Base-by-base conservation (phyloP, 805 yeast genomes). In the Cyberlindnera mycetangii region DNA sequence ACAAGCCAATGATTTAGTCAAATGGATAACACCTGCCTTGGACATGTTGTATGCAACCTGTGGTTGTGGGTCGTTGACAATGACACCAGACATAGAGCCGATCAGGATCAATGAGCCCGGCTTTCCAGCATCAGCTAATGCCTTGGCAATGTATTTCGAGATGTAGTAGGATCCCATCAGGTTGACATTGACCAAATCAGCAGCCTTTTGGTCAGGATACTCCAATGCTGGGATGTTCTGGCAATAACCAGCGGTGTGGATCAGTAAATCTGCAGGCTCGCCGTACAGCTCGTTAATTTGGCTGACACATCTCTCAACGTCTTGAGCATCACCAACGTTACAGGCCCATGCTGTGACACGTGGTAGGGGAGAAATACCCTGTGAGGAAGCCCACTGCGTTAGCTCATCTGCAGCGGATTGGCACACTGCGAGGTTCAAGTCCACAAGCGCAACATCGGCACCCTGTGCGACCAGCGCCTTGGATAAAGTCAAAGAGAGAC, bases 201-300 rank as follows among this genome's bases (percentile, higher is more conserved):
- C 86, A 40, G 89, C 86, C 57, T 81, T 82, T 40, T 66, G 62
- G 33, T 88, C 77, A 19, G 90, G 89, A 67, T 85, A 85, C 42
- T 83, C 85, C 56, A 81, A 78, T 21, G 92, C 92, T 2, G 88
- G 78, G 67, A 73, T 77, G 71, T 85, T 85, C 65, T 85, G 89
- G 60, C 89, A 83, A 69, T 81, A 85, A 12, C 95, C 93, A n/a
- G 95, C 93, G 41, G 89, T 75, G 71, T 85, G 84, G 49, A 85
- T 75, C 54, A 85, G 71, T 51, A 84, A 69, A 54, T 81, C 79
- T 31, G 89, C 81, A 35, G 81, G 71, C 48, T 74, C 69, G 22
- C 76, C 79, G 62, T 83, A 85, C 59, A 75, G 81, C 40, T 68
- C 71, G 55, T 76, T 75, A 52, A 81, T 75, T 28, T 74, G 70